Conservation (phyloP, 1,139 yeast genomes). For the Nakaseomyces nivariensis region DNA sequence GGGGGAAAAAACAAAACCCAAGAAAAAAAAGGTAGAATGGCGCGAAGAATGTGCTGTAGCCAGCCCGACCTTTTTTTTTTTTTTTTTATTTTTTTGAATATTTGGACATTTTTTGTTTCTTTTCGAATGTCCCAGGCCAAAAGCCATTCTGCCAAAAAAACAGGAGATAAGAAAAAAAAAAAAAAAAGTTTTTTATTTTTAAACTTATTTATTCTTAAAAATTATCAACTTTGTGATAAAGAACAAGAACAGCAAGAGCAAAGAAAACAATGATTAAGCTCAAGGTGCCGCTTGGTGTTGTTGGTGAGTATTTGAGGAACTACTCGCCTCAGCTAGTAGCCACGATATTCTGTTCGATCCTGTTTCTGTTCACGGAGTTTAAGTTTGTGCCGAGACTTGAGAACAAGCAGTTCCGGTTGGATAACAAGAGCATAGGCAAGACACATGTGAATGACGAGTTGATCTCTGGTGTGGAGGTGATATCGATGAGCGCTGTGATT, state of each 20-base stretch:
- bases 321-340: conserved; percentile 8
- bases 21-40: too few species aligned
- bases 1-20: too few species aligned
- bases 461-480: conserved; percentile 17
- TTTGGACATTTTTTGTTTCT: background rate
- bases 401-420: conserved; percentile 11
- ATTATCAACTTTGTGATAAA: too few species aligned
- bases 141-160: background rate
- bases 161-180: too few species aligned
- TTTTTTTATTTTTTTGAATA: too few species aligned
- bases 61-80: too few species aligned
- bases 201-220: too few species aligned
- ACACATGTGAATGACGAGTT: conserved; percentile 17
- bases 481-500: conserved; percentile 15
- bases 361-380: conserved; percentile 16
- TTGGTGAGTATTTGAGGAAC: conserved; percentile 43
- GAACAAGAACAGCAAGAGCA: too few species aligned
- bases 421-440: conserved; percentile 14
- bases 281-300: conserved; percentile 52
- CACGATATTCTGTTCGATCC: conserved; percentile 8
- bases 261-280: conserved; percentile 10
- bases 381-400: conserved; percentile 14
- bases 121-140: background rate
- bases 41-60: too few species aligned
- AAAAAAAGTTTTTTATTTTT: too few species aligned